Evolutionary conservation across 108 stramenopile genomes (phyloP).

Genomic region (Cyclotella sp.): DNA sequence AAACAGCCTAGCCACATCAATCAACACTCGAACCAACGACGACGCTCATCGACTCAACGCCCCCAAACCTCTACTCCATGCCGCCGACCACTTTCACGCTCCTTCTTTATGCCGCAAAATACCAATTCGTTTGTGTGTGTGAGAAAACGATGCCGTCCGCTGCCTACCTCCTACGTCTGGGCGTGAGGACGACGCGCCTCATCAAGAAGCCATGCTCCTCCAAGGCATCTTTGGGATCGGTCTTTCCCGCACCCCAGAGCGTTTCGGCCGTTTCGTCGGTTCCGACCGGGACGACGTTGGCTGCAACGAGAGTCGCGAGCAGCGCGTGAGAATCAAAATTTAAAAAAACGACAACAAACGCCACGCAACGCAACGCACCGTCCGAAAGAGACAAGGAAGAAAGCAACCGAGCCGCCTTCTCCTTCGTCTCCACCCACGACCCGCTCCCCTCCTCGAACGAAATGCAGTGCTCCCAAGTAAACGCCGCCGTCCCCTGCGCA

Average conservation of each 20-base stretch:
- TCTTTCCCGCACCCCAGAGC: slow-evolving; percentile 73
- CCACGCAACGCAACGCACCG: slow-evolving; percentile 52
- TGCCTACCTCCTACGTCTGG: slow-evolving; percentile 49
- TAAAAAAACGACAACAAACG: not conserved
- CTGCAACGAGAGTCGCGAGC: slow-evolving; percentile 31
- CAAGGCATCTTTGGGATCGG: slow-evolving; percentile 71
- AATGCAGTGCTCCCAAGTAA: slow-evolving; percentile 66
- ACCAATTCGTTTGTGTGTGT: not conserved
- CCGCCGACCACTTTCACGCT: too few species aligned
- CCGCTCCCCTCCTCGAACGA: slow-evolving; percentile 46
- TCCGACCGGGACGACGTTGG: slow-evolving; percentile 56
- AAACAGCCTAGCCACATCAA: too few species aligned
- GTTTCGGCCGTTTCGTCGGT: slow-evolving; percentile 67
- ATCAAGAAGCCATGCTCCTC: slow-evolving; percentile 78
- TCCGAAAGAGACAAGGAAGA: slow-evolving; percentile 57
- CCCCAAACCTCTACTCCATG: too few species aligned
- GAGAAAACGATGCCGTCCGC: not conserved
- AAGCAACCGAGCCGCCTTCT: slow-evolving; percentile 32
- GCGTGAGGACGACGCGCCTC: slow-evolving; percentile 72
- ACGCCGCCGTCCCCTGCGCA: slow-evolving; percentile 50
- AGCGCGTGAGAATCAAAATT: not conserved
- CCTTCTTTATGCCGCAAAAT: not conserved
- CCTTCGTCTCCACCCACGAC: slow-evolving; percentile 52
- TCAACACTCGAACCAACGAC: too few species aligned
- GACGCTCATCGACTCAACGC: too few species aligned